Evolutionary conservation across 2,329 filamentous ascomycete genomes (phyloP).

Genomic region (Pseudocercospora fuligena): DNA sequence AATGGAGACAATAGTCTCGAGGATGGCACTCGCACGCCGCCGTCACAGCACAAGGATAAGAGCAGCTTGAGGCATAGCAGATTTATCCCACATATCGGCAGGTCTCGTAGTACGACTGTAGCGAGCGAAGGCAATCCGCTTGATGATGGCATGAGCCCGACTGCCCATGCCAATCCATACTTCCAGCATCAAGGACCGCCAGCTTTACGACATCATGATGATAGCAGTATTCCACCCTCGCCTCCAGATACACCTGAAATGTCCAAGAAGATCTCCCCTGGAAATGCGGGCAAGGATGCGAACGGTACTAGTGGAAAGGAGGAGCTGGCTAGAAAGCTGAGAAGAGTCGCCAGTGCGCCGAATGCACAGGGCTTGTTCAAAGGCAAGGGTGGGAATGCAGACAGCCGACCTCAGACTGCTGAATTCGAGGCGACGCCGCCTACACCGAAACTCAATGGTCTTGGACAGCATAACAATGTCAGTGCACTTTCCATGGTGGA

Average conservation of each 20-base stretch:
- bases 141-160: constrained; percentile 88
- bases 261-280: constrained; percentile 69
- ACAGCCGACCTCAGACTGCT: constrained; percentile 68
- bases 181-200: constrained; percentile 96
- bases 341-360: constrained; percentile 92
- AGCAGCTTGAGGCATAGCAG: constrained; percentile 79
- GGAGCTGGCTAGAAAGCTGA: constrained; percentile 88
- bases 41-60: constrained; percentile 56
- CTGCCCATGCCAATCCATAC: constrained; percentile 93
- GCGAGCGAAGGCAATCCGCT: constrained; percentile 90
- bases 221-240: constrained; percentile 87
- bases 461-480: constrained; percentile 53
- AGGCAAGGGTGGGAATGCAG: constrained; percentile 36
- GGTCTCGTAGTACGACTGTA: constrained; percentile 86
- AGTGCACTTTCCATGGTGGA: constrained; percentile 61
- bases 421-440: constrained; percentile 64
- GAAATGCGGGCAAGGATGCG: constrained; percentile 64
- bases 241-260: constrained; percentile 87
- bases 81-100: constrained; percentile 85
- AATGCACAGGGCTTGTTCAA: constrained; percentile 93
- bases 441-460: constrained; percentile 60
- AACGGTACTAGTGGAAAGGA: constrained; percentile 83
- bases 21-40: constrained; percentile 53
- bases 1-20: constrained; percentile 39
- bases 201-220: constrained; percentile 90